These are phyloP conservation scores for Diatrype stigma DNA, from an alignment of 2,329 filamentous ascomycete genomes.

Conservation along the genomic window DNA sequence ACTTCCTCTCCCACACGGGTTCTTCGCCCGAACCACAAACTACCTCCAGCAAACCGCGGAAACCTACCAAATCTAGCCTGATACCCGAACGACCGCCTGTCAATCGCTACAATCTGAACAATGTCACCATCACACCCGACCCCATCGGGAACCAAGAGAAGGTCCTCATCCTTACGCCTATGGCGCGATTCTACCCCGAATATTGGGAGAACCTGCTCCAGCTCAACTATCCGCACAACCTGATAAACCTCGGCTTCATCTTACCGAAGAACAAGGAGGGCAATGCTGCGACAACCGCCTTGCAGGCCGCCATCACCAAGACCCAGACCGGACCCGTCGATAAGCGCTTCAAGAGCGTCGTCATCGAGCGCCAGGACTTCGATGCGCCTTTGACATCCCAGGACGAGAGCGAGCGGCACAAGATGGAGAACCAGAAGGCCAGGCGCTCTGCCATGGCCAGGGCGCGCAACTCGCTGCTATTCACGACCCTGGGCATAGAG, in stretches of 20 bases:
- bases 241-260: slow-evolving; percentile 94
- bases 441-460: slow-evolving; percentile 87
- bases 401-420: slow-evolving; percentile 84
- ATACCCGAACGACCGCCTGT: slow-evolving; percentile 71
- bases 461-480: slow-evolving; percentile 89
- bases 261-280: slow-evolving; percentile 91
- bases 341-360: slow-evolving; percentile 85
- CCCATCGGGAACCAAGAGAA: slow-evolving; percentile 78
- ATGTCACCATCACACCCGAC: slow-evolving; percentile 75
- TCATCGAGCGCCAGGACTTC: slow-evolving; percentile 93
- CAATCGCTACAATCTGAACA: slow-evolving; percentile 90
- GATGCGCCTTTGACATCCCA: slow-evolving; percentile 78
- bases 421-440: slow-evolving; percentile 82
- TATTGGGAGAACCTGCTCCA: slow-evolving; percentile 94
- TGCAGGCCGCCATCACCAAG: slow-evolving; percentile 81
- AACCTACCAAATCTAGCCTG: slow-evolving; percentile 51
- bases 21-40: slow-evolving; percentile 15
- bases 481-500: slow-evolving; percentile 85
- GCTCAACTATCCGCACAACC: slow-evolving; percentile 84
- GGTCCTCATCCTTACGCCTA: slow-evolving; percentile 85
- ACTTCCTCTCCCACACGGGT: slow-evolving; percentile 24
- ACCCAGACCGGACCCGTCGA: slow-evolving; percentile 80
- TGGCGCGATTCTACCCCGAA: slow-evolving; percentile 86
- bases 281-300: slow-evolving; percentile 74
- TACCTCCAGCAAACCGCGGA: slow-evolving; percentile 44